Conservation (phyloP, 176 grass and related monocot species). For the Carex littledalei region DNA sequence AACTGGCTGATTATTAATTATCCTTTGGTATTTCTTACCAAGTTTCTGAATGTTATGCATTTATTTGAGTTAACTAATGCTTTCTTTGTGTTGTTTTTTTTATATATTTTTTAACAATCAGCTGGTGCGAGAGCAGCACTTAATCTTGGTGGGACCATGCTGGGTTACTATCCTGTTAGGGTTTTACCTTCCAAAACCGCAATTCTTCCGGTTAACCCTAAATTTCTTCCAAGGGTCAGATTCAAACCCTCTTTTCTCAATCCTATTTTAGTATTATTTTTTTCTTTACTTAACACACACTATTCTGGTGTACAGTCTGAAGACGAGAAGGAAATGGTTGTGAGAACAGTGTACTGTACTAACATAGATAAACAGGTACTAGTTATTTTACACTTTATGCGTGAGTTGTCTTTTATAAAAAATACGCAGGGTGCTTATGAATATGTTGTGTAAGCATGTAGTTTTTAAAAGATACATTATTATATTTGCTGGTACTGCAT, state of each 20-base stretch:
- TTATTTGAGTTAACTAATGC: neutral
- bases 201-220: slow-evolving; percentile 87
- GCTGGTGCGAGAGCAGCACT: slow-evolving; percentile 71
- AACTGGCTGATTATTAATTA: neutral
- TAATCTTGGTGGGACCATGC: slow-evolving; percentile 57
- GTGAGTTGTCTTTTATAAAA: neutral
- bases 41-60: neutral
- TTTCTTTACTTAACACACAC: slow-evolving; percentile 8
- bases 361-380: slow-evolving; percentile 96
- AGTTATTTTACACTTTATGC: neutral
- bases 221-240: slow-evolving; percentile 80
- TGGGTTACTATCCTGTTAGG: slow-evolving; percentile 81
- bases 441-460: slow-evolving; percentile 1
- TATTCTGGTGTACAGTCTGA: slow-evolving; percentile 40
- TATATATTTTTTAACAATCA: slow-evolving; percentile 31
- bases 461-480: neutral
- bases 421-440: neutral
- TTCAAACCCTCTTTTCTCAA: neutral
- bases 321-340: slow-evolving; percentile 85
- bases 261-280: neutral
- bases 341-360: slow-evolving; percentile 94
- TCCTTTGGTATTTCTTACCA: neutral
- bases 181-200: slow-evolving; percentile 94
- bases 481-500: neutral
- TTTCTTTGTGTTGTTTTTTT: slow-evolving; percentile 5